Evolutionary conservation across 225 moss, liverwort and hornwort species (phyloP).

Genomic region (Polytrichum formosum): DNA sequence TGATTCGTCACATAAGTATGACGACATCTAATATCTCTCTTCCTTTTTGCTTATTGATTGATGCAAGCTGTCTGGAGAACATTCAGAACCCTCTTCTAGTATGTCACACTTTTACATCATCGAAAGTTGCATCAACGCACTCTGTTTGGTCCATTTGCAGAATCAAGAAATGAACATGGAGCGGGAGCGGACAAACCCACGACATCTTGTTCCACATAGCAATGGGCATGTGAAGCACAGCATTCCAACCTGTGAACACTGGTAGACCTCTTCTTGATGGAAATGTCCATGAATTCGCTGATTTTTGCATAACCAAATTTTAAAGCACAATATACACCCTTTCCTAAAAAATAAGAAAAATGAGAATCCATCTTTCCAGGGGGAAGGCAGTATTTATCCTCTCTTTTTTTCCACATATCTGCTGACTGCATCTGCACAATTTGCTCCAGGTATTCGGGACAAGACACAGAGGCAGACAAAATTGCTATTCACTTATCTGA

Average conservation of each 20-base stretch:
- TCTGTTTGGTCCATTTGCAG: conserved; percentile 11
- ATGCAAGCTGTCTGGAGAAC: neutral
- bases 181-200: conserved; percentile 11
- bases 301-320: too few species aligned
- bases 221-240: conserved; percentile 12
- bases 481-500: conserved; percentile 5
- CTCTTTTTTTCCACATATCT: neutral
- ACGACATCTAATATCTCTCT: too few species aligned
- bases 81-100: neutral
- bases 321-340: too few species aligned
- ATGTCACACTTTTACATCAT: conserved; percentile 6
- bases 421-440: neutral
- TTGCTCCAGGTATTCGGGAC: conserved; percentile 20
- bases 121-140: conserved; percentile 2
- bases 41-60: too few species aligned
- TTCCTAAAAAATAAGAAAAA: too few species aligned
- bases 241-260: conserved; percentile 1
- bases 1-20: neutral
- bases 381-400: too few species aligned
- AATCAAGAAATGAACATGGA: conserved; percentile 12
- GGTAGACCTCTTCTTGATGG: too few species aligned
- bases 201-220: conserved; percentile 7
- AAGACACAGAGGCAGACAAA: conserved; percentile 4
- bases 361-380: too few species aligned
- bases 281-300: too few species aligned